Evolutionary conservation across 371 early-diverging fungal genomes (phyloP).

Genomic region (Zychaea mexicana): DNA sequence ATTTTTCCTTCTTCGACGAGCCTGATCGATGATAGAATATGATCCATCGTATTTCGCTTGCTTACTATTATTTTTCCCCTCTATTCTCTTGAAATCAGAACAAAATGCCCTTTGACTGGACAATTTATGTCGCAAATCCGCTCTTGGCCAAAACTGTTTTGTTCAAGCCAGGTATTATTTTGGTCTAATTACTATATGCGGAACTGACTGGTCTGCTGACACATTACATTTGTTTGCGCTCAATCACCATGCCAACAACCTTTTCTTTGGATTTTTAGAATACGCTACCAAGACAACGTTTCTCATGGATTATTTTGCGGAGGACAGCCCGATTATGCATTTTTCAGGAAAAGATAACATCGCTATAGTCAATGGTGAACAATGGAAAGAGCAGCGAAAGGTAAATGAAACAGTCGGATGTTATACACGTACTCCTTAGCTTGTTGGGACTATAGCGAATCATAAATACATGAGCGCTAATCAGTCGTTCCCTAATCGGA

Average conservation of each 20-base stretch:
- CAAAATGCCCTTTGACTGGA: constrained; percentile 31
- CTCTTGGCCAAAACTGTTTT: constrained; percentile 24
- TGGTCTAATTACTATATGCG: constrained; percentile 1
- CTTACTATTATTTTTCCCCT: neutral
- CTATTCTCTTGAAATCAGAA: constrained; percentile 8
- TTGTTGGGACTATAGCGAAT: too few relatives aligned
- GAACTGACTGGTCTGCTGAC: neutral
- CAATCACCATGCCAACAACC: too few relatives aligned
- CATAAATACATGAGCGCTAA: neutral
- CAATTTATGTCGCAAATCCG: constrained; percentile 31
- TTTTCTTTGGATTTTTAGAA: neutral
- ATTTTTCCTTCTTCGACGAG: neutral
- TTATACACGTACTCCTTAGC: too few relatives aligned
- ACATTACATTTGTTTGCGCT: too few relatives aligned
- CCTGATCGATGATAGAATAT: too few relatives aligned
- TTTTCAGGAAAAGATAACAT: constrained; percentile 35
- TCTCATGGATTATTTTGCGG: constrained; percentile 7
- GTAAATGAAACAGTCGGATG: constrained; percentile 8
- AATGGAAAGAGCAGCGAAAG: constrained; percentile 40
- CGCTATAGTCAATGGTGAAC: constrained; percentile 32
- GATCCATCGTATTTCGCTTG: too few relatives aligned
- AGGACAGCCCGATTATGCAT: constrained; percentile 11
- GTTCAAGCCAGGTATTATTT: constrained; percentile 31
- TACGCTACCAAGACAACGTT: neutral
- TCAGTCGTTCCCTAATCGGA: neutral